These are phyloP conservation scores for Pseudopyricularia cyperi DNA, from an alignment of 2,329 filamentous ascomycete species.

Conservation along the genomic window DNA sequence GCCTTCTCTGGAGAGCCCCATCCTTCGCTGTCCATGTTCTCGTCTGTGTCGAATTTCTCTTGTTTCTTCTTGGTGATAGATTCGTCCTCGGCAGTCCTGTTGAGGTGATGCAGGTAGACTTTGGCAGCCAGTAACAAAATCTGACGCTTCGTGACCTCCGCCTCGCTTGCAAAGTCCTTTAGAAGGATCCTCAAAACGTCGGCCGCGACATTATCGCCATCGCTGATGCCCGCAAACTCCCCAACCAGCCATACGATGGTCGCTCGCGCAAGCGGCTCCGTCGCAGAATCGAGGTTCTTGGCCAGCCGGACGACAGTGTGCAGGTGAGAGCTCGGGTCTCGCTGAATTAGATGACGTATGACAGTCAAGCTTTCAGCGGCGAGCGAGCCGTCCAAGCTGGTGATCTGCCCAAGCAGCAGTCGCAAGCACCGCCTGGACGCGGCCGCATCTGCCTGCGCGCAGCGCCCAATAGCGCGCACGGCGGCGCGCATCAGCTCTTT, in stretches of 20 bases:
- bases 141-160: slow-evolving; percentile 77
- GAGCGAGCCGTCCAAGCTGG: slow-evolving; percentile 72
- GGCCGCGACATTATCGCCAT: slow-evolving; percentile 79
- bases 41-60: not conserved
- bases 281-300: slow-evolving; percentile 80
- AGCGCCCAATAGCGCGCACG: slow-evolving; percentile 79
- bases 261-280: slow-evolving; percentile 76
- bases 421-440: slow-evolving; percentile 70
- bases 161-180: slow-evolving; percentile 73
- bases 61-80: not conserved
- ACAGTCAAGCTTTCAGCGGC: slow-evolving; percentile 91
- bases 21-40: not conserved
- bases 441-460: slow-evolving; percentile 62
- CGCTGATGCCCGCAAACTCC: slow-evolving; percentile 72
- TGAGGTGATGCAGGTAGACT: slow-evolving; percentile 82
- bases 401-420: slow-evolving; percentile 75
- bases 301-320: slow-evolving; percentile 81
- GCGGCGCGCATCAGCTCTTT: slow-evolving; percentile 73
- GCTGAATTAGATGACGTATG: slow-evolving; percentile 89
- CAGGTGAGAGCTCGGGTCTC: slow-evolving; percentile 67
- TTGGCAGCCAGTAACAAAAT: slow-evolving; percentile 91
- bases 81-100: slow-evolving; percentile 18
- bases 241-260: slow-evolving; percentile 97
- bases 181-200: slow-evolving; percentile 83
- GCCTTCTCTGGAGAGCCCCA: slow-evolving; percentile 8